These are phyloP conservation scores for Eucalyptus lansdowneana DNA, from an alignment of 345 rosid species.

Conservation along the genomic window DNA sequence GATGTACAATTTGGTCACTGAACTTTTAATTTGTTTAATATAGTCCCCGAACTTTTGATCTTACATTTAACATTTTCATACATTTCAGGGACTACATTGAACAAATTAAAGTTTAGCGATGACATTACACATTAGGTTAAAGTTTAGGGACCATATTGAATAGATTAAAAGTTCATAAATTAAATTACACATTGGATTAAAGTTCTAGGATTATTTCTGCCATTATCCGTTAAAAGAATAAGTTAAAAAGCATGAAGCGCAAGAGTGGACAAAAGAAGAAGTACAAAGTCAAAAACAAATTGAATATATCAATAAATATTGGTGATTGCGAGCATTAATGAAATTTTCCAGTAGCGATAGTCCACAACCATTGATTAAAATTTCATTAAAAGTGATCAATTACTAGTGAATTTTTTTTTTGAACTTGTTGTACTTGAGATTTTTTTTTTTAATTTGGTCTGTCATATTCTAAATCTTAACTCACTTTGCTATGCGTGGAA, in stretches of 20 bases:
- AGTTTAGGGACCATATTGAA: too few relatives aligned
- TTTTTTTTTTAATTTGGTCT: too few relatives aligned
- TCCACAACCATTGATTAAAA: too few relatives aligned
- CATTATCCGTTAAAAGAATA: neutral
- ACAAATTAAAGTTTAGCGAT: accelerated
- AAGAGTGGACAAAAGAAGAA: neutral
- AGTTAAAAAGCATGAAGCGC: neutral
- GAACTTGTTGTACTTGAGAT: too few relatives aligned
- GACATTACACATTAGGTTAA: accelerated
- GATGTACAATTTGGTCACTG: accelerated
- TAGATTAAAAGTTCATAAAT: too few relatives aligned
- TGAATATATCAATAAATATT: too few relatives aligned
- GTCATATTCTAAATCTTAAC: neutral
- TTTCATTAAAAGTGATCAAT: too few relatives aligned
- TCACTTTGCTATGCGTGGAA: accelerated
- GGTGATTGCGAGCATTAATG: too few relatives aligned
- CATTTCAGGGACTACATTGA: accelerated
- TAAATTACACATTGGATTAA: accelerated
- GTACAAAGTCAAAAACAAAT: neutral
- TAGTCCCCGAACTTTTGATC: accelerated
- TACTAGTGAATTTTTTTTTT: too few relatives aligned
- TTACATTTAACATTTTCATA: accelerated
- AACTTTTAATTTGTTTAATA: too few relatives aligned
- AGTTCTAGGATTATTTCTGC: accelerated
- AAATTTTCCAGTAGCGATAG: too few relatives aligned